A percentile compares a stretch with the other conserved stretches of the same genome.
Conservation (phyloP, 2,329 filamentous ascomycete genomes). For the Colletotrichum filicis region DNA sequence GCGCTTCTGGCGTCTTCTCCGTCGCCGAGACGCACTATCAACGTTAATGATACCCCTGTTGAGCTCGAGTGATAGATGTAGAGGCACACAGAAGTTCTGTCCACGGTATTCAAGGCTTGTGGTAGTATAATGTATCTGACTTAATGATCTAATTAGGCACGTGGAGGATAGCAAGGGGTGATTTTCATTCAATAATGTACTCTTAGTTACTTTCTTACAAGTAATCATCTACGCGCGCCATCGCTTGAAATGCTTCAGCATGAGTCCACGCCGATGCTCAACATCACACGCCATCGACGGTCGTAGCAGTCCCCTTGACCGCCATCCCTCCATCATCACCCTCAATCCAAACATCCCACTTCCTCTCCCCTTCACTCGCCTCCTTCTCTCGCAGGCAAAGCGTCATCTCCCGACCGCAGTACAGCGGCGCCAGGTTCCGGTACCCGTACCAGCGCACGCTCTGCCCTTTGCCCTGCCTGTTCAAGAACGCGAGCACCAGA, state of each 20-base stretch:
- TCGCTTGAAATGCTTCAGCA: neutral
- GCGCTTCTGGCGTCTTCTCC: neutral
- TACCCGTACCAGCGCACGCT: slow-evolving; percentile 74
- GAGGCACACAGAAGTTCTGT: too few species aligned
- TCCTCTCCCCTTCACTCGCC: slow-evolving; percentile 46
- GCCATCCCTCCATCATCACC: slow-evolving; percentile 69
- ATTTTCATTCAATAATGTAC: too few species aligned
- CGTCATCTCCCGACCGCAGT: slow-evolving; percentile 75
- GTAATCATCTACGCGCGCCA: neutral
- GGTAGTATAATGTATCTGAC: neutral
- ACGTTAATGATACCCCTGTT: neutral
- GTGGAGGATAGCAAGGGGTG: too few species aligned
- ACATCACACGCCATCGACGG: neutral
- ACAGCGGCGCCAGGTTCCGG: slow-evolving; percentile 84
- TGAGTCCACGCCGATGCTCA: neutral
- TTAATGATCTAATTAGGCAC: neutral
- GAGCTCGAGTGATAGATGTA: neutral
- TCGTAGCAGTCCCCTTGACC: slow-evolving; percentile 64
- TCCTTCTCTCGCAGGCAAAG: slow-evolving; percentile 71
- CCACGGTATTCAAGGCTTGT: neutral
- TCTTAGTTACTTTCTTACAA: too few species aligned
- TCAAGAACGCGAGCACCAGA: slow-evolving; percentile 77
- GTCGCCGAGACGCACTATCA: neutral
- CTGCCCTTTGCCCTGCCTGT: slow-evolving; percentile 35
- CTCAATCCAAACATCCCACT: slow-evolving; percentile 75